These are phyloP conservation scores for Mycena maculata DNA, from an alignment of 768 basidiomycete species.

Conservation along the genomic window DNA sequence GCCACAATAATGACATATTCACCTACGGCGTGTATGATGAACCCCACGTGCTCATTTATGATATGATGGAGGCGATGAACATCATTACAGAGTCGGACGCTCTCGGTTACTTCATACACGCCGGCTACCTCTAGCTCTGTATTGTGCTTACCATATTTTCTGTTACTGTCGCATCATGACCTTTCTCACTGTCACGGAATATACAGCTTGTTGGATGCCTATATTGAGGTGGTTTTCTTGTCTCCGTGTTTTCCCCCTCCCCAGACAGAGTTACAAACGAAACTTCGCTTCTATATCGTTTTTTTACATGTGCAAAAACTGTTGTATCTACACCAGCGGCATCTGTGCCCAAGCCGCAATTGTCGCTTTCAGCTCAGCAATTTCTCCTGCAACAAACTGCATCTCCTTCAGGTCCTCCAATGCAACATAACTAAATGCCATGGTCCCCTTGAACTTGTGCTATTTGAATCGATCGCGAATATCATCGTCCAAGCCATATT, in stretches of 20 bases:
- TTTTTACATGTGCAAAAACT: no score
- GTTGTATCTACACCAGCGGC: no score
- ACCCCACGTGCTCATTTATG: background rate
- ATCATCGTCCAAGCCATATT: background rate
- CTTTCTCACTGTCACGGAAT: no score
- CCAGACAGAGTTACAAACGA: no score
- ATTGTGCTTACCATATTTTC: no score
- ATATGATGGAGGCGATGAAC: conserved; percentile 4
- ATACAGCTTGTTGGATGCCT: no score
- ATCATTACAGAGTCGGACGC: conserved; percentile 11
- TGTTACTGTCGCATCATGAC: no score
- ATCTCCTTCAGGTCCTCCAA: conserved; percentile 29
- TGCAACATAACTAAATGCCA: conserved; percentile 29
- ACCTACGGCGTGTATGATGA: background rate
- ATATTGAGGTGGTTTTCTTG: no score
- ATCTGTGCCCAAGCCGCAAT: background rate
- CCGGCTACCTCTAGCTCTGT: conserved; percentile 7
- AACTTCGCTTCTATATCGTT: no score
- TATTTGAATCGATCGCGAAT: conserved; percentile 12
- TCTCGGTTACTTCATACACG: conserved; percentile 7
- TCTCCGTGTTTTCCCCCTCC: no score
- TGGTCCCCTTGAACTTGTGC: conserved; percentile 25
- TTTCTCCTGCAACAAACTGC: conserved; percentile 32
- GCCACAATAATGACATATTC: conserved; percentile 4
- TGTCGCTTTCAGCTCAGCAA: conserved; percentile 9